phyloP scores from a whole-genome alignment of 495 filamentous ascomycete species.

The Aspergillus wentii region DNA sequence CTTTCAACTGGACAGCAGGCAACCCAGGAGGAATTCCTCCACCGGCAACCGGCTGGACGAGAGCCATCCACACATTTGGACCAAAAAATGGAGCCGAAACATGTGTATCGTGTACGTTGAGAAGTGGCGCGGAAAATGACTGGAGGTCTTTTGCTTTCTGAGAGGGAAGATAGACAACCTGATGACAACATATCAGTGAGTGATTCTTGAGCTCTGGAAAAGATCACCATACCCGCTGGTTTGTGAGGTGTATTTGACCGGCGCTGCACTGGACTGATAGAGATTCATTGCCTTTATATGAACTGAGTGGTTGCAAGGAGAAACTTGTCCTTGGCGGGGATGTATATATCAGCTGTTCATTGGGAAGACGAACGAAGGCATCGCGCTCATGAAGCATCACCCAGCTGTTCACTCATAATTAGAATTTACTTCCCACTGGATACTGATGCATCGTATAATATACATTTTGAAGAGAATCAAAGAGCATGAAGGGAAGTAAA shows the following conservation, averaged over 20 bases:
- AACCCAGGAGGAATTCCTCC: conserved; percentile 82
- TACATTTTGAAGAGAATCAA: conserved; percentile 7
- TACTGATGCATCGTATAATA: no score
- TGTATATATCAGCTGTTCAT: conserved; percentile 63
- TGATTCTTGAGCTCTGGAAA: not conserved
- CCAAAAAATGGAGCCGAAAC: conserved; percentile 91
- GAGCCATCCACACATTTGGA: conserved; percentile 85
- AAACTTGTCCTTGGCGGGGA: conserved; percentile 69
- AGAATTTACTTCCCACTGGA: no score
- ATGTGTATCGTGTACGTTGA: conserved; percentile 82
- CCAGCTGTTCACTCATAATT: conserved; percentile 48
- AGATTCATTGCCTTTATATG: conserved; percentile 50
- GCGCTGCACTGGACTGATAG: conserved; percentile 54
- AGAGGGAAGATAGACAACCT: conserved; percentile 88
- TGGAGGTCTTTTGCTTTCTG: conserved; percentile 62
- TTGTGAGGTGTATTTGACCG: conserved; percentile 77
- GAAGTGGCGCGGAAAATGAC: conserved; percentile 84
- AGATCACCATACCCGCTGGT: conserved; percentile 61
- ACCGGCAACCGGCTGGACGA: conserved; percentile 71
- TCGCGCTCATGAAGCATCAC: conserved; percentile 68
- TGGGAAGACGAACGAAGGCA: conserved; percentile 64
- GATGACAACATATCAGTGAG: conserved; percentile 4
- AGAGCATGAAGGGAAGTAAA: conserved; percentile 6
- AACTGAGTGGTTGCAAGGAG: conserved; percentile 54
- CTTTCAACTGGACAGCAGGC: conserved; percentile 67